A percentile compares a stretch with the other conserved stretches of the same genome.
Conservation (phyloP, 371 early-diverging fungal species). For the Actinomucor elegans region DNA sequence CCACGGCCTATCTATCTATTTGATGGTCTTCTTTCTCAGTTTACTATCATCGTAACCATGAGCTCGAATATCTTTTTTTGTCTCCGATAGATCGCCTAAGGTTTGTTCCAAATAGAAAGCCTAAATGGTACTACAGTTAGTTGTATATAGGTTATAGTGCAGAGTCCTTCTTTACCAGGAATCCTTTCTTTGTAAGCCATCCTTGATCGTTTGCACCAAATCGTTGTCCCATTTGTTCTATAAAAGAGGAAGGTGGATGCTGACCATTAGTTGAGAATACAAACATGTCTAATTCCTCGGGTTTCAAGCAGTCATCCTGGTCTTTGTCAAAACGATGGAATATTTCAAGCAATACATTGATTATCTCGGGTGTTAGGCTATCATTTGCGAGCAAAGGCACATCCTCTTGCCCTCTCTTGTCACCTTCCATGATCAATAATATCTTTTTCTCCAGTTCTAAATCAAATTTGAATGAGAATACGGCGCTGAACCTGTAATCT, state of each 20-base stretch:
- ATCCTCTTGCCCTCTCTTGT: conserved; percentile 36
- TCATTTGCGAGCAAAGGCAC: conserved; percentile 43
- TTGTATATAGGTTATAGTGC: no score
- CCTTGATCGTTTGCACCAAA: conserved; percentile 54
- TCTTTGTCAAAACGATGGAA: conserved; percentile 59
- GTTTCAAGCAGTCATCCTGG: conserved; percentile 45
- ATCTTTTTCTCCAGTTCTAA: conserved; percentile 57
- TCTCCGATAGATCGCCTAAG: conserved; percentile 60
- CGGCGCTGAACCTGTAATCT: no score
- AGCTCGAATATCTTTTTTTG: conserved; percentile 53
- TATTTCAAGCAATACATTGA: conserved; percentile 44
- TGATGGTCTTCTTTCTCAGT: conserved; percentile 22
- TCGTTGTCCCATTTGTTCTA: conserved; percentile 56
- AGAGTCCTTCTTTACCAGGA: conserved; percentile 49
- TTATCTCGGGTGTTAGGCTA: conserved; percentile 42
- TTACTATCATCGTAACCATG: conserved; percentile 57
- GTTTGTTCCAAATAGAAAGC: conserved; percentile 65
- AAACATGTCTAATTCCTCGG: conserved; percentile 51
- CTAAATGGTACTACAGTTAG: no score
- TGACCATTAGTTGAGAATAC: conserved; percentile 61
- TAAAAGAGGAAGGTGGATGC: conserved; percentile 53
- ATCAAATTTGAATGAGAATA: not conserved
- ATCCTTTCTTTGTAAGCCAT: conserved; percentile 56
- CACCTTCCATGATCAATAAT: conserved; percentile 38
- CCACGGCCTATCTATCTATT: no score